Base-by-base conservation (phyloP, 331 rosid species). In the Malus hybrid region DNA sequence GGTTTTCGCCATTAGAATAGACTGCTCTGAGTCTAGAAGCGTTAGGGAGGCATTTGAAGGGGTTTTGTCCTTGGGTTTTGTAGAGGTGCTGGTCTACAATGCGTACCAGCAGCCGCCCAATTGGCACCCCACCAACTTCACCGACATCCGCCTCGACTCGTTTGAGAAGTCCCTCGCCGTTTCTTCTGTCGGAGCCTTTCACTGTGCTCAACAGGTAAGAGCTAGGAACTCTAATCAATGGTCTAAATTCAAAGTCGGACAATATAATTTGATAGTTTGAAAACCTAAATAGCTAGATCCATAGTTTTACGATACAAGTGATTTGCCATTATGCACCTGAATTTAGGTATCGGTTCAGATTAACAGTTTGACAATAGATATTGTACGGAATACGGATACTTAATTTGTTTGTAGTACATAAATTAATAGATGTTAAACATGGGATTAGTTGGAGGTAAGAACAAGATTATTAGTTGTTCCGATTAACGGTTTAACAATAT, bases 41-140 rank as follows among this genome's bases (percentile, higher is more conserved):
- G 91, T 94, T 6, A 87, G 84, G 60, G 99, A 94, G 72, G 99
- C 99, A 4, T 94, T 94, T 24, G 99, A 94, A 78, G 97, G 92
- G 5, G 97, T 94, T 6, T 77, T 87, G 2, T 94, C 99, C 0
- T 81, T 94, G 1, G 99, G 99, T 13, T 94, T 85, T 28, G 97
- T 94, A 0, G 97, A 94, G 72, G 87, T 90, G 59, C 85, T 94
- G n/a, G 90, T 92, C 28, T 94, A 94, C 79, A 94, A 92, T 86
- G 90, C 97, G 6, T 84, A 77, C 74, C 87, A 86, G 36, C 89
- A 34, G 52, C 70, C 70, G 4, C 29, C 88, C 34, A 16, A 46
- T 20, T 78, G 77, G 80, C 74, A 72, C 24, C 93, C 92, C 3
- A 77, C 91, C 11, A 74, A 77, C 77, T 88, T 92, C 87, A 73